A percentile compares a stretch with the other conserved stretches of the same genome.
These are phyloP conservation scores for Pseudomassariella vexata DNA, from an alignment of 2,329 filamentous ascomycete species.

Conservation along the genomic window DNA sequence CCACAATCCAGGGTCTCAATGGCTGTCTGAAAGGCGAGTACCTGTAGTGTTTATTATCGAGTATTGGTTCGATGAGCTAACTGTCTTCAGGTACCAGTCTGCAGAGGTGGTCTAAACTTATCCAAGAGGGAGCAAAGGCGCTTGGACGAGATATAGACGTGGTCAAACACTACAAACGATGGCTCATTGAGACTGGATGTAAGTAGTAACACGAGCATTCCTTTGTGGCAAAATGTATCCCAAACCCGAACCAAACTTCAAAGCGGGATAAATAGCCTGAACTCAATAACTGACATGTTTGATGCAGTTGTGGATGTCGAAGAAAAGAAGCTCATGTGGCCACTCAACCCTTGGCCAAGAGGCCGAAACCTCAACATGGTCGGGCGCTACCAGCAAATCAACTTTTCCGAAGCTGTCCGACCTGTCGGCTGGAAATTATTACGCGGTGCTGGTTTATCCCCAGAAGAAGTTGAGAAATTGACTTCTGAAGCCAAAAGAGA, in stretches of 20 bases:
- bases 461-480: constrained; percentile 1
- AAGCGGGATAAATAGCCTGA: not conserved
- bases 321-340: constrained; percentile 1
- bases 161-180: constrained; percentile 2
- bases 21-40: constrained; percentile 1
- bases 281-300: too few species aligned
- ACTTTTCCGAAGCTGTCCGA: constrained; percentile 5
- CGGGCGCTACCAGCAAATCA: constrained; percentile 4
- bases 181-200: constrained; percentile 7
- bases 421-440: constrained; percentile 4
- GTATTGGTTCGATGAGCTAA: not conserved
- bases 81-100: constrained; percentile 3
- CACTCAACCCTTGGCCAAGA: constrained; percentile 1
- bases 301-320: constrained; percentile 5
- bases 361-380: not conserved
- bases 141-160: constrained; percentile 4
- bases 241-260: not conserved
- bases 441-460: constrained; percentile 1
- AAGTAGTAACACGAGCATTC: not conserved
- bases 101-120: constrained; percentile 2
- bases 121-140: not conserved
- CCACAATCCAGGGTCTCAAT: not conserved
- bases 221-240: not conserved
- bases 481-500: not conserved
- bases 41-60: not conserved